phyloP scores from a whole-genome alignment of 202 grass and related monocot genomes.

The Elaeis oleifera region DNA sequence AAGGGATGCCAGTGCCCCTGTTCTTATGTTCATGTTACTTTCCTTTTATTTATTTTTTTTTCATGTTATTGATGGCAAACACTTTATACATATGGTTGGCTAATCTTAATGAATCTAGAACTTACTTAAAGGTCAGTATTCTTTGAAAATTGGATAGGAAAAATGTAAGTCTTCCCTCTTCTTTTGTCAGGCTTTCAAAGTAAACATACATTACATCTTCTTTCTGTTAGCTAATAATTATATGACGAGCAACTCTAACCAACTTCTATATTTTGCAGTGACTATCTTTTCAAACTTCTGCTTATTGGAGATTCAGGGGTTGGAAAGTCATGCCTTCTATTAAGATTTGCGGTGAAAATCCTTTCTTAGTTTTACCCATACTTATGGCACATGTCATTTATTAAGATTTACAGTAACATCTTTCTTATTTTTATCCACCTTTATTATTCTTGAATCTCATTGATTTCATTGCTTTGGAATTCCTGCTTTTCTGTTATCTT shows the following conservation, averaged over 20 bases:
- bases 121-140: too few species aligned
- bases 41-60: too few species aligned
- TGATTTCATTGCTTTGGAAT: background rate
- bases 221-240: too few species aligned
- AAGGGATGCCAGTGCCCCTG: too few species aligned
- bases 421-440: background rate
- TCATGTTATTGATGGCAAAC: too few species aligned
- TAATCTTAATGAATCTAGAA: too few species aligned
- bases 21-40: too few species aligned
- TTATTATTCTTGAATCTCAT: background rate
- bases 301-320: constrained; percentile 16
- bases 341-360: constrained; percentile 10
- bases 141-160: too few species aligned
- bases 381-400: background rate
- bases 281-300: constrained; percentile 16
- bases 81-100: too few species aligned
- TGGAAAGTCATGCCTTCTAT: constrained; percentile 13
- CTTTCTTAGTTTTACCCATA: background rate
- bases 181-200: too few species aligned
- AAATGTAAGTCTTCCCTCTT: too few species aligned
- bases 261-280: constrained; percentile 10
- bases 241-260: background rate
- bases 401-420: constrained; percentile 4
- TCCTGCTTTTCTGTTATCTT: background rate
- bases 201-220: too few species aligned